Percentiles rank a stretch among this genome's conserved stretches.
phyloP scores from a whole-genome alignment of 345 rosid genomes.

The Trapa bicornis region DNA sequence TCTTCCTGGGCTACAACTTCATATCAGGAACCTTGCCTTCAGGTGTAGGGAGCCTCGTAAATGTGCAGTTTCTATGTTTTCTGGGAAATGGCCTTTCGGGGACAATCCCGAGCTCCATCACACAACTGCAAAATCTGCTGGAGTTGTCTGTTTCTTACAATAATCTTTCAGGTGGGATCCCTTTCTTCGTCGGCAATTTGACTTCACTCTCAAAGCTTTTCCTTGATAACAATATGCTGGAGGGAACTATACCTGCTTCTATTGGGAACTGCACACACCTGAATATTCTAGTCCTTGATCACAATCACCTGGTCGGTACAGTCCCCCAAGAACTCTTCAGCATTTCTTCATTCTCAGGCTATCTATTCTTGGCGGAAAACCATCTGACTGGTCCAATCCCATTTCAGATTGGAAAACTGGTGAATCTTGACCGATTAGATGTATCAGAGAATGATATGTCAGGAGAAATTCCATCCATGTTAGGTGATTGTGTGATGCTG shows the following conservation, averaged over 20 bases:
- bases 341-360: neutral
- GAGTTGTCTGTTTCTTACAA: neutral
- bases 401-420: neutral
- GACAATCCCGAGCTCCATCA: constrained; percentile 2
- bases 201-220: neutral
- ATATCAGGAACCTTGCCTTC: constrained; percentile 6
- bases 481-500: constrained; percentile 3
- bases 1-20: neutral
- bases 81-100: neutral
- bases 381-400: neutral
- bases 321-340: neutral
- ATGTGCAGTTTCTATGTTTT: neutral
- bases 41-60: constrained; percentile 5
- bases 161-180: constrained; percentile 2
- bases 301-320: constrained; percentile 2
- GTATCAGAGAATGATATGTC: constrained; percentile 1
- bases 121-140: constrained; percentile 3
- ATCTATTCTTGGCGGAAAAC: neutral
- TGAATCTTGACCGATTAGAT: neutral
- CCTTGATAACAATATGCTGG: neutral
- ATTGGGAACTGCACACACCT: constrained; percentile 4
- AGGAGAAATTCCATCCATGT: constrained; percentile 3
- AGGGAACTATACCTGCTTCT: constrained; percentile 5
- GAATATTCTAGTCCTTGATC: neutral
- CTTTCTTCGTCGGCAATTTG: constrained; percentile 3